phyloP scores from a whole-genome alignment of 2,329 filamentous ascomycete genomes.

The Chaetothyriales sp. region DNA sequence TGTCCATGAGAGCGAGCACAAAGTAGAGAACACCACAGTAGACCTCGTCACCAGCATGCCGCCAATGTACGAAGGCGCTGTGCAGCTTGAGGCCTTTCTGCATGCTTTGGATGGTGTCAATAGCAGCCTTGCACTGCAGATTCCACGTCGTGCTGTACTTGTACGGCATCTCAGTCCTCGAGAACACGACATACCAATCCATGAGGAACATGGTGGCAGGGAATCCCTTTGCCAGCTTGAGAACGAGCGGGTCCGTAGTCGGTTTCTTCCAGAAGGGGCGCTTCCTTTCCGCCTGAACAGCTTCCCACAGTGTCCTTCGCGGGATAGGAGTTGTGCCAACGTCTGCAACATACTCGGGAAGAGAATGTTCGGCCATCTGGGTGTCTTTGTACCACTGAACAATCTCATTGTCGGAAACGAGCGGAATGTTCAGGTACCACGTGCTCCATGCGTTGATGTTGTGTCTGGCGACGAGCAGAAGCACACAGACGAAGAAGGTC shows the following conservation, averaged over 20 bases:
- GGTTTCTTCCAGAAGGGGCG: slow-evolving; percentile 30
- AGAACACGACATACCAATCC: slow-evolving; percentile 37
- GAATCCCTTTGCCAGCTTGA: slow-evolving; percentile 37
- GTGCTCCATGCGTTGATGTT: slow-evolving; percentile 44
- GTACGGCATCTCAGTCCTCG: slow-evolving; percentile 34
- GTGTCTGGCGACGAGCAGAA: slow-evolving; percentile 39
- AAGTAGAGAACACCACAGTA: slow-evolving; percentile 41
- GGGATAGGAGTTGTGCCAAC: slow-evolving; percentile 35
- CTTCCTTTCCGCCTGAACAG: slow-evolving; percentile 31
- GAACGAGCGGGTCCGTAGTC: slow-evolving; percentile 33
- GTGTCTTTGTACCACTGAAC: slow-evolving; percentile 26
- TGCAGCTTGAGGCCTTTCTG: slow-evolving; percentile 41
- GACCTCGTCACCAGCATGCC: slow-evolving; percentile 40
- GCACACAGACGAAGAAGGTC: slow-evolving; percentile 34
- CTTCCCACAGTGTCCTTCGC: slow-evolving; percentile 30
- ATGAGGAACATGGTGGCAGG: slow-evolving; percentile 39
- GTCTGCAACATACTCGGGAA: slow-evolving; percentile 30
- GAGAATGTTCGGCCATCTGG: slow-evolving; percentile 20
- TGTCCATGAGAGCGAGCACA: slow-evolving; percentile 39
- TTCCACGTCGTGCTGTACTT: slow-evolving; percentile 44
- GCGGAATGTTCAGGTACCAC: slow-evolving; percentile 33
- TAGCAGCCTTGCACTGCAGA: slow-evolving; percentile 39
- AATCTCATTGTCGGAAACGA: slow-evolving; percentile 26
- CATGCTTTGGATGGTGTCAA: slow-evolving; percentile 37
- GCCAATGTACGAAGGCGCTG: slow-evolving; percentile 43